Evolutionary conservation across 2,329 filamentous ascomycete genomes (phyloP).

Genomic region (Pseudogymnoascus sp.): DNA sequence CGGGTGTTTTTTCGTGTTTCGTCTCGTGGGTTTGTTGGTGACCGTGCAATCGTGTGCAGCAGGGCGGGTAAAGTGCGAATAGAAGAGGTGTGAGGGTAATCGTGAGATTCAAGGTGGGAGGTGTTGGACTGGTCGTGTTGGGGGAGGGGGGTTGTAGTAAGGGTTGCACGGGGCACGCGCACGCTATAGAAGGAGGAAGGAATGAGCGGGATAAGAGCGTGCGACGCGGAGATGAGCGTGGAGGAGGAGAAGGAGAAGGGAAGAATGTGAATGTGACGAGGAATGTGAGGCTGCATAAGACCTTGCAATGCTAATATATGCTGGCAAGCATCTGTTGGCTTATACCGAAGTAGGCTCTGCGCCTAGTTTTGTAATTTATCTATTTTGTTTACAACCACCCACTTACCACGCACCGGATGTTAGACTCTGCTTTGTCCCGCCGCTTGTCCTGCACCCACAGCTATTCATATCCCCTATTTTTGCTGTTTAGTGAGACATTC

Average conservation of each 20-base stretch:
- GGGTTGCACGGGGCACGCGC: not conserved
- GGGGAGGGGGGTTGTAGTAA: not conserved
- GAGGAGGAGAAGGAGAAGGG: not conserved
- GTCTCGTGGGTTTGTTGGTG: not conserved
- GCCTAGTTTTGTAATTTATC: not conserved
- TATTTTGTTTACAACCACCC: not conserved
- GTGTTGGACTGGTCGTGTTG: not conserved
- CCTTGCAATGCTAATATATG: not conserved
- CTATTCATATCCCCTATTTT: not conserved
- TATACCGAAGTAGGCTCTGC: not conserved
- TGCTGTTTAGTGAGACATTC: not conserved
- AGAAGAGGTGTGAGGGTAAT: not conserved
- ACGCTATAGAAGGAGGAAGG: not conserved
- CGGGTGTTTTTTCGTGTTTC: not conserved
- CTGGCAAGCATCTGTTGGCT: not conserved
- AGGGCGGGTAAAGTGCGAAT: not conserved
- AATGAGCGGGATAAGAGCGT: not conserved
- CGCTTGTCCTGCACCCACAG: not conserved
- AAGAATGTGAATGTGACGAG: not conserved
- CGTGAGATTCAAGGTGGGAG: not conserved
- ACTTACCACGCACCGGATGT: not conserved
- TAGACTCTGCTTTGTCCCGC: not conserved
- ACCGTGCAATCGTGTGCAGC: not conserved
- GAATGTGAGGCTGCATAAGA: not conserved
- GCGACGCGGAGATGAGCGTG: not conserved